A percentile compares a stretch with the other conserved stretches of the same genome.
Conservation (phyloP, 2,329 filamentous ascomycete species). For the Pestalotiopsis sp. region DNA sequence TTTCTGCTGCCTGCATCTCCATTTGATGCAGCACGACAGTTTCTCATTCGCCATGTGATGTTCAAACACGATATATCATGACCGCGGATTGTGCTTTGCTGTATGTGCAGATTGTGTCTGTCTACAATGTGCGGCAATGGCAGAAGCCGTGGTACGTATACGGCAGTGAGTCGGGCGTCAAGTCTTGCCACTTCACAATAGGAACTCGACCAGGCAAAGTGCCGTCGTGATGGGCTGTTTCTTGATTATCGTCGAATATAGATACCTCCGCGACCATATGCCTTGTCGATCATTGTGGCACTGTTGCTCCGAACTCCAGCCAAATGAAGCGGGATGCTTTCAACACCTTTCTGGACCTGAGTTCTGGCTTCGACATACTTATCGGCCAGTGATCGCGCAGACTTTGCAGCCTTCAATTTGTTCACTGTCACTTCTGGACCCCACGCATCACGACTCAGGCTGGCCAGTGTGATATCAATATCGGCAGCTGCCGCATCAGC, state of each 20-base stretch:
- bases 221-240: neutral
- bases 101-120: too few species aligned
- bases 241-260: constrained; percentile 42
- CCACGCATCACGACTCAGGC: constrained; percentile 49
- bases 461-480: constrained; percentile 44
- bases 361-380: constrained; percentile 49
- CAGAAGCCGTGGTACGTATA: too few species aligned
- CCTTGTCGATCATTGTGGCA: constrained; percentile 48
- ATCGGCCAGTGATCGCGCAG: constrained; percentile 44
- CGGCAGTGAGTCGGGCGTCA: neutral
- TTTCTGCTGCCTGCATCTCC: too few species aligned
- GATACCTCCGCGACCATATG: constrained; percentile 49
- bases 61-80: too few species aligned
- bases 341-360: constrained; percentile 55
- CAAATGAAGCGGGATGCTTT: constrained; percentile 59
- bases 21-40: too few species aligned
- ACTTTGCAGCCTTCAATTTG: constrained; percentile 39
- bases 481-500: constrained; percentile 35
- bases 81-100: too few species aligned
- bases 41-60: too few species aligned
- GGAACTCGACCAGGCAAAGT: neutral
- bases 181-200: neutral
- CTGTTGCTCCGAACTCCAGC: constrained; percentile 57
- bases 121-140: too few species aligned
- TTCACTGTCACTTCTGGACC: constrained; percentile 38